Percentiles rank a stretch among this genome's conserved stretches.
Conservation (phyloP, 208 protist genomes). For the Angomonas ambiguus region DNA sequence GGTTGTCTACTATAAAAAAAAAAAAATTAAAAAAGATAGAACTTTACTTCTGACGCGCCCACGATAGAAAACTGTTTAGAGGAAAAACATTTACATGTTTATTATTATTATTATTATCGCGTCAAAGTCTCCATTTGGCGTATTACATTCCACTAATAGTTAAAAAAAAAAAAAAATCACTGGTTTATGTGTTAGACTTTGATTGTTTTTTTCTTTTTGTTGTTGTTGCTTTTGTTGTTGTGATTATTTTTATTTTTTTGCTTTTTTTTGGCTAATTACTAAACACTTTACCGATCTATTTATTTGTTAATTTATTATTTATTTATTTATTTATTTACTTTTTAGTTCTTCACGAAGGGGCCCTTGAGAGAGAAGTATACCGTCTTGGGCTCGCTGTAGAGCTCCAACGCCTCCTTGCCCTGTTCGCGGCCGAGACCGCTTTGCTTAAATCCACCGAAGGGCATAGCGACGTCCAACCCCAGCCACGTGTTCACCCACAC, state of each 20-base stretch:
- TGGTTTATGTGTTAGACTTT: no score
- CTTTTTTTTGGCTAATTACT: not conserved
- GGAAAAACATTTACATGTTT: not conserved
- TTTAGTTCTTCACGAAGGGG: constrained; percentile 56
- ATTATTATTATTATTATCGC: constrained; percentile 4
- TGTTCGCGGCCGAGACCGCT: constrained; percentile 83
- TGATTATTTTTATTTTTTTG: not conserved
- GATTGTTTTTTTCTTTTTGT: not conserved
- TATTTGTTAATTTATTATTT: constrained; percentile 1
- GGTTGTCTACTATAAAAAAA: no score
- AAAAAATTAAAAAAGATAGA: no score
- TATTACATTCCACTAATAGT: not conserved
- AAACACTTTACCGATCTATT: not conserved
- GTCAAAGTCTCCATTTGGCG: not conserved
- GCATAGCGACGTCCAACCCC: constrained; percentile 52
- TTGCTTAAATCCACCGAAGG: constrained; percentile 89
- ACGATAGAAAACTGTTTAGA: no score
- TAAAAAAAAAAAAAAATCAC: no score
- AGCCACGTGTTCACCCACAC: constrained; percentile 91
- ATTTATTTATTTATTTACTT: not conserved
- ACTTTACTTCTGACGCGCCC: no score
- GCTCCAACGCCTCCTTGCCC: constrained; percentile 50
- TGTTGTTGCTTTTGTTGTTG: not conserved
- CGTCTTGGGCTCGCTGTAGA: constrained; percentile 75
- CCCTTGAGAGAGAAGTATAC: constrained; percentile 54